A percentile compares a stretch with the other conserved stretches of the same genome.
Conservation (phyloP, 2,329 filamentous ascomycete genomes). For the Trichophyton schoenleinii region DNA sequence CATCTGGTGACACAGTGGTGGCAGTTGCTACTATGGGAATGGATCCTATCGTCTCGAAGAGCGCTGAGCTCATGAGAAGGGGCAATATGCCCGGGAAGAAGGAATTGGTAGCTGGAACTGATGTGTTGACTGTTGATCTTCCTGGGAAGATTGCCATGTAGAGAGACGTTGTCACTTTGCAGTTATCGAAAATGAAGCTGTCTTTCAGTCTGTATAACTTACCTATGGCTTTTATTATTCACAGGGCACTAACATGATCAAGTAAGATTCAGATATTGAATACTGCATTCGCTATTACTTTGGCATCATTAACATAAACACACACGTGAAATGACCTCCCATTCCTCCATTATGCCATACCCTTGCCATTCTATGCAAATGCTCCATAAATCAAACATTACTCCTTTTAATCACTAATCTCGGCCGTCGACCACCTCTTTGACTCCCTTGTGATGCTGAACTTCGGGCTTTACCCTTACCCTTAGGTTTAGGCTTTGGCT, state of each 20-base stretch:
- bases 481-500: background rate
- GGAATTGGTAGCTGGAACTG: slow-evolving; percentile 49
- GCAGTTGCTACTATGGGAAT: slow-evolving; percentile 83
- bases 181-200: background rate
- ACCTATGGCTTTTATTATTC: too few relatives aligned
- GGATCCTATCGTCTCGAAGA: slow-evolving; percentile 76
- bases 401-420: background rate
- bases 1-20: slow-evolving; percentile 71
- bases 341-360: background rate
- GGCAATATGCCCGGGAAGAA: slow-evolving; percentile 73
- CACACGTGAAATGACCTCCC: background rate
- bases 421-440: background rate
- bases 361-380: background rate
- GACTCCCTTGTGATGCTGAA: background rate
- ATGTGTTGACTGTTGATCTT: slow-evolving; percentile 24
- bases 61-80: slow-evolving; percentile 70
- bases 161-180: background rate
- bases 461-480: too few relatives aligned
- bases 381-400: background rate
- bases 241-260: too few relatives aligned
- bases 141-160: slow-evolving; percentile 8
- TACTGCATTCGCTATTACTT: too few relatives aligned
- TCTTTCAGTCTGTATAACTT: too few relatives aligned
- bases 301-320: background rate
- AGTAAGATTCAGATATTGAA: too few relatives aligned